Percentiles rank a stretch among this genome's conserved stretches.
These are phyloP conservation scores for Penicillium sp. DNA, from an alignment of 2,329 filamentous ascomycete species.

Conservation along the genomic window DNA sequence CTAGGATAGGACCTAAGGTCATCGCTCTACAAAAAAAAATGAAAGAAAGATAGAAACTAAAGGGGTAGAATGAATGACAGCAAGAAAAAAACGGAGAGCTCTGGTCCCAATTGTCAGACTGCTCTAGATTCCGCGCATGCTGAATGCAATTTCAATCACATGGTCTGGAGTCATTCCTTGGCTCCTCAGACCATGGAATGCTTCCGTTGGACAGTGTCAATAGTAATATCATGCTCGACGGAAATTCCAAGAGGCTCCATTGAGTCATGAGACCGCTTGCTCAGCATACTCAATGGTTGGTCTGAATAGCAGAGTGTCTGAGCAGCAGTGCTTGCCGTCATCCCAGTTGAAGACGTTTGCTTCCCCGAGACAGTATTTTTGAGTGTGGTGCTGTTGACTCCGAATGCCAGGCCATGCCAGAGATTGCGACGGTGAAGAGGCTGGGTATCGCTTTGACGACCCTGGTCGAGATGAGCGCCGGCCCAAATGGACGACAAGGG, in stretches of 20 bases:
- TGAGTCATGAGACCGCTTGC: constrained; percentile 21
- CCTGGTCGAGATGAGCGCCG: constrained; percentile 38
- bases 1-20: background rate
- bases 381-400: constrained; percentile 8
- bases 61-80: background rate
- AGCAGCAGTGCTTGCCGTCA: constrained; percentile 19
- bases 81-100: background rate
- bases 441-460: constrained; percentile 7
- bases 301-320: constrained; percentile 34
- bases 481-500: constrained; percentile 71
- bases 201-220: constrained; percentile 21
- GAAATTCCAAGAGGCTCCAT: constrained; percentile 28
- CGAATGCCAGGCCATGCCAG: constrained; percentile 31
- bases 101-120: background rate
- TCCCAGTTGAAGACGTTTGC: constrained; percentile 13
- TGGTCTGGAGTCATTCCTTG: background rate
- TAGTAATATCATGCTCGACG: constrained; percentile 35
- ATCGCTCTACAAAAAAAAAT: background rate
- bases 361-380: constrained; percentile 13
- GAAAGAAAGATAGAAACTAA: background rate
- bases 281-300: constrained; percentile 14
- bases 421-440: constrained; percentile 25
- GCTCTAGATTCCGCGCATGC: background rate
- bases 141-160: background rate
- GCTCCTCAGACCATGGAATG: constrained; percentile 14